A percentile compares a stretch with the other conserved stretches of the same genome.
phyloP scores from a whole-genome alignment of 371 early-diverging fungal genomes.

The Circinella minor region DNA sequence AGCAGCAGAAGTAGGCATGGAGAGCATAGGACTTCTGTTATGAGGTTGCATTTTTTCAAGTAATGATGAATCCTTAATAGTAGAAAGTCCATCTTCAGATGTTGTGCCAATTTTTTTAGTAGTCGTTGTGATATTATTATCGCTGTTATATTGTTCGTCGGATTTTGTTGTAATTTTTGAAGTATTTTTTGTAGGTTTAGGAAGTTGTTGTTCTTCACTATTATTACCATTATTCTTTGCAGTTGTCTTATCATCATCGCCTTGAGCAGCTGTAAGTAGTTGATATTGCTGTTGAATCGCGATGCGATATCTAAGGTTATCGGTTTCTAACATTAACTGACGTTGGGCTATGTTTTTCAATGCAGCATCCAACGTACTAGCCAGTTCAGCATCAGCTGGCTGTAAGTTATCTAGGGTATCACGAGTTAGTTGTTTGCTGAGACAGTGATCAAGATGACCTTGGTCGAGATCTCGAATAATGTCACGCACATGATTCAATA shows the following conservation, averaged over 20 bases:
- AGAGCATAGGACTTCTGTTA: constrained; percentile 26
- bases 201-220: constrained; percentile 4
- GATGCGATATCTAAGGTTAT: constrained; percentile 46
- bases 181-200: neutral
- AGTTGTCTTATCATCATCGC: constrained; percentile 2
- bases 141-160: neutral
- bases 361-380: constrained; percentile 29
- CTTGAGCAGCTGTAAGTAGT: constrained; percentile 24
- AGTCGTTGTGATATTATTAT: neutral
- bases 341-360: constrained; percentile 44
- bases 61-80: constrained; percentile 37
- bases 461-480: constrained; percentile 44
- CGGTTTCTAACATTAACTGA: constrained; percentile 43
- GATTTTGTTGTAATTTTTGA: neutral
- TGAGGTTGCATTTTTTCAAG: constrained; percentile 41
- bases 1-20: constrained; percentile 21
- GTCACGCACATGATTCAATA: constrained; percentile 35
- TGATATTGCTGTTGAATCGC: constrained; percentile 50
- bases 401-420: constrained; percentile 19
- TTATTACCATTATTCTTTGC: neutral
- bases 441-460: constrained; percentile 45
- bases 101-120: constrained; percentile 15
- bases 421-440: constrained; percentile 25
- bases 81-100: constrained; percentile 40
- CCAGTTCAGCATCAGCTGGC: constrained; percentile 22